These are phyloP conservation scores for Cerioporus squamosus DNA, from an alignment of 1,284 basidiomycete genomes.

Conservation along the genomic window DNA sequence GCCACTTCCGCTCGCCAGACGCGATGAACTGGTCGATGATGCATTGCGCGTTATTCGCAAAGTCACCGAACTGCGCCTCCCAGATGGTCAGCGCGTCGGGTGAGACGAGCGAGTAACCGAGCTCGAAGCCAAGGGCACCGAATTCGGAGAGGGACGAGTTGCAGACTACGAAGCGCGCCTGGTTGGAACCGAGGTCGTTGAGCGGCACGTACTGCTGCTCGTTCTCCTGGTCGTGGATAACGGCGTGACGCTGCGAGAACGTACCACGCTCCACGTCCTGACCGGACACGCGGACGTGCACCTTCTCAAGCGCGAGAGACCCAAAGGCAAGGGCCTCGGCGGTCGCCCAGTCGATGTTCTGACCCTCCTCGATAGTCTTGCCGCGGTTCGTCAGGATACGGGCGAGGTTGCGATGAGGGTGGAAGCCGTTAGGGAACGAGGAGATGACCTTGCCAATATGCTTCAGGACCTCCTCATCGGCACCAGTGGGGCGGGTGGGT, in stretches of 20 bases:
- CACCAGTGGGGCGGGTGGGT: slow-evolving; percentile 88
- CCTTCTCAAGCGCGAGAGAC: slow-evolving; percentile 90
- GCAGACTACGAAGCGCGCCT: slow-evolving; percentile 93
- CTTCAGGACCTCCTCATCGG: slow-evolving; percentile 79
- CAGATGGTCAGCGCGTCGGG: slow-evolving; percentile 95
- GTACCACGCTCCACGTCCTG: slow-evolving; percentile 99
- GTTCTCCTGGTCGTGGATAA: slow-evolving; percentile 95
- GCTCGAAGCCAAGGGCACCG: slow-evolving; percentile 95
- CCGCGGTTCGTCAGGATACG: slow-evolving; percentile 90
- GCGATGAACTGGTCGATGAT: slow-evolving; percentile 99
- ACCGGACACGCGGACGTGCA: slow-evolving; percentile 94
- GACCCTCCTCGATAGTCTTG: slow-evolving; percentile 90
- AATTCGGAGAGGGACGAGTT: slow-evolving; percentile 98
- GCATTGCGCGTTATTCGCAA: slow-evolving; percentile 95
- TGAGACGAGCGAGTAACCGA: slow-evolving; percentile 98
- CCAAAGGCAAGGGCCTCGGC: slow-evolving; percentile 98
- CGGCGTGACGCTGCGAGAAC: slow-evolving; percentile 99
- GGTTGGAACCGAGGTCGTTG: slow-evolving; percentile 85
- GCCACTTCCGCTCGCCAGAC: slow-evolving; percentile 97
- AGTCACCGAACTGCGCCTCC: slow-evolving; percentile 99
- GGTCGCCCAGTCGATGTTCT: slow-evolving; percentile 98
- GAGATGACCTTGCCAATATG: slow-evolving; percentile 89
- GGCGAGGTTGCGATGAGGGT: slow-evolving; percentile 90
- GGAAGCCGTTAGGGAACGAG: slow-evolving; percentile 85
- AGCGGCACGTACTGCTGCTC: slow-evolving; percentile 91